phyloP scores from a whole-genome alignment of 192 early-diverging fungal genomes.

The Coemansia umbellata region DNA sequence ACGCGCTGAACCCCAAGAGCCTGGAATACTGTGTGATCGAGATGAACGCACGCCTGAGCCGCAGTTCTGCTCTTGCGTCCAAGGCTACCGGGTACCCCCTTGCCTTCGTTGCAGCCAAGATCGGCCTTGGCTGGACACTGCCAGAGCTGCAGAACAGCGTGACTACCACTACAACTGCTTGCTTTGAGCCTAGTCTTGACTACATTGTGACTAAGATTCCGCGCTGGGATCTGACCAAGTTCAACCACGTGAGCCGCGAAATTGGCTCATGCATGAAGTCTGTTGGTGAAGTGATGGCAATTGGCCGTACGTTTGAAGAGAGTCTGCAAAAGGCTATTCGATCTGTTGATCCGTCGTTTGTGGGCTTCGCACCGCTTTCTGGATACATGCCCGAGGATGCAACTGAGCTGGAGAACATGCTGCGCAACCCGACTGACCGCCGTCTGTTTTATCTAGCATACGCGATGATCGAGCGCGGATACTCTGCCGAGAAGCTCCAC shows the following conservation, averaged over 20 bases:
- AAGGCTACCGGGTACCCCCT: constrained; percentile 98
- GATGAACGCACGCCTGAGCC: constrained; percentile 94
- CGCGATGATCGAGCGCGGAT: constrained; percentile 75
- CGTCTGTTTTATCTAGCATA: constrained; percentile 79
- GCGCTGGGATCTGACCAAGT: constrained; percentile 95
- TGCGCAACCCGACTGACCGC: constrained; percentile 72
- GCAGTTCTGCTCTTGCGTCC: constrained; percentile 83
- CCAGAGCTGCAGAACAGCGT: constrained; percentile 86
- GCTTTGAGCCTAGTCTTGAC: constrained; percentile 96
- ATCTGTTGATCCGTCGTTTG: constrained; percentile 87
- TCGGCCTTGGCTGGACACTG: constrained; percentile 85
- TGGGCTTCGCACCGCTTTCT: constrained; percentile 69
- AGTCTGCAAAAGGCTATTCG: constrained; percentile 94
- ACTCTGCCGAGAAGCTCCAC: constrained; percentile 73
- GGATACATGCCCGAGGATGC: constrained; percentile 24
- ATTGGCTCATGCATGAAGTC: constrained; percentile 91
- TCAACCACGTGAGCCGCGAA: constrained; percentile 81
- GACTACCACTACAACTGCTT: constrained; percentile 90
- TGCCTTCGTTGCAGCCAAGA: constrained; percentile 97
- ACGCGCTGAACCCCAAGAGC: constrained; percentile 85
- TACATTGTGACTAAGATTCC: constrained; percentile 97
- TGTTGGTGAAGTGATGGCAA: constrained; percentile 98
- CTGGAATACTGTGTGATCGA: constrained; percentile 94
- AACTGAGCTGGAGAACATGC: constrained; percentile 58
- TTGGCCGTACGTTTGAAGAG: constrained; percentile 96